A percentile compares a stretch with the other conserved stretches of the same genome.
Conservation (phyloP, 2,329 filamentous ascomycete genomes). For the Talaromyces funiculosus region DNA sequence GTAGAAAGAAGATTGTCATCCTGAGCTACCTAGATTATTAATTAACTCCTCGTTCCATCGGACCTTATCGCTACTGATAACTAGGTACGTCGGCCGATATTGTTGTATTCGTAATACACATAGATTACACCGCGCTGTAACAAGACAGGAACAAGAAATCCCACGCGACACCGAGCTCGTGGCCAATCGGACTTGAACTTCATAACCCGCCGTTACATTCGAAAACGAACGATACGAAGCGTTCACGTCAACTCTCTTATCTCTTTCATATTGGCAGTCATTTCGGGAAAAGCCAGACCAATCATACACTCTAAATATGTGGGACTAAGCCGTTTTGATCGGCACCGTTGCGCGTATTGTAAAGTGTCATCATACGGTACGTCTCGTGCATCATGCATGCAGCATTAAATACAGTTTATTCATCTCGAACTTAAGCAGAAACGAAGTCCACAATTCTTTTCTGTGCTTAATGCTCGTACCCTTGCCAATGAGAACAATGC, state of each 20-base stretch:
- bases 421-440: not conserved
- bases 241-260: not conserved
- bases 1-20: no score
- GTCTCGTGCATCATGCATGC: not conserved
- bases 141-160: not conserved
- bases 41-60: not conserved
- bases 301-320: not conserved
- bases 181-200: not conserved
- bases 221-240: not conserved
- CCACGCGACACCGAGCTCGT: not conserved
- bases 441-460: no score
- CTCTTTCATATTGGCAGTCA: not conserved
- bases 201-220: not conserved
- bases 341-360: not conserved
- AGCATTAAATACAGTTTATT: no score
- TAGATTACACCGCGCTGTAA: not conserved
- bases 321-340: not conserved
- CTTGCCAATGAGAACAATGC: not conserved
- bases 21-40: not conserved
- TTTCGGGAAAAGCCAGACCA: not conserved
- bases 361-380: not conserved
- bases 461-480: not conserved
- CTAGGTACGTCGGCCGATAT: not conserved
- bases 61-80: not conserved
- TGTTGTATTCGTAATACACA: not conserved